Evolutionary conservation across 2,329 filamentous ascomycete genomes (phyloP).

Genomic region (Sarocladium oryzae): DNA sequence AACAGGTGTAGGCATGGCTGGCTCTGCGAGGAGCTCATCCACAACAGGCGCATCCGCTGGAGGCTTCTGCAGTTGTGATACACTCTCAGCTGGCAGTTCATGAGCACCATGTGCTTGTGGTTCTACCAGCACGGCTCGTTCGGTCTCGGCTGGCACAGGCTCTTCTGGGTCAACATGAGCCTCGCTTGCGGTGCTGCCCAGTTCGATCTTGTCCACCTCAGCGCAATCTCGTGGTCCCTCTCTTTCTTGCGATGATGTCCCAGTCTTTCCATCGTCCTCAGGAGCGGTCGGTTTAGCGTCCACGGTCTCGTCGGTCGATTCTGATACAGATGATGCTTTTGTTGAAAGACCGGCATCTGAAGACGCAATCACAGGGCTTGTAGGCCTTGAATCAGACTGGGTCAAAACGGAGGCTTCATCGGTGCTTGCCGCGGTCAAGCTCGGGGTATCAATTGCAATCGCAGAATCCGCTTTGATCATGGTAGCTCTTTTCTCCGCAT

Average conservation of each 20-base stretch:
- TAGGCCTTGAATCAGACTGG: conserved; percentile 49
- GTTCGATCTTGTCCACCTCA: too few relatives aligned
- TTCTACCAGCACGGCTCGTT: not conserved
- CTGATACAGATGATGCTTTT: conserved; percentile 57
- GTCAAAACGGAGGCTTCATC: conserved; percentile 42
- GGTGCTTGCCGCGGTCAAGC: conserved; percentile 30
- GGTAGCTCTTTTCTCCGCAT: conserved; percentile 26
- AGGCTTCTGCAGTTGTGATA: conserved; percentile 10
- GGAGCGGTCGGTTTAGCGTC: conserved; percentile 24
- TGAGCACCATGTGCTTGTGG: conserved; percentile 1
- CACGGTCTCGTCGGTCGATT: conserved; percentile 55
- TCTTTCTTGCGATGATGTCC: not conserved
- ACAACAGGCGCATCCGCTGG: not conserved
- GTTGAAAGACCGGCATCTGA: conserved; percentile 55
- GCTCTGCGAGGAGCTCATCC: not conserved
- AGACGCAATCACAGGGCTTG: conserved; percentile 45
- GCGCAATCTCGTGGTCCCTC: too few relatives aligned
- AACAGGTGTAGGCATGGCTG: conserved; percentile 12
- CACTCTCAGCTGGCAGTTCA: not conserved
- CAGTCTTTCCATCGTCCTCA: not conserved
- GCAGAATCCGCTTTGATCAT: conserved; percentile 48
- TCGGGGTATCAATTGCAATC: conserved; percentile 41
- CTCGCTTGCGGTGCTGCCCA: not conserved
- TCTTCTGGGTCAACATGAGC: conserved; percentile 9
- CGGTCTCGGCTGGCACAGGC: conserved; percentile 6